Conservation (phyloP, 345 rosid genomes). For the Camelina hispida region DNA sequence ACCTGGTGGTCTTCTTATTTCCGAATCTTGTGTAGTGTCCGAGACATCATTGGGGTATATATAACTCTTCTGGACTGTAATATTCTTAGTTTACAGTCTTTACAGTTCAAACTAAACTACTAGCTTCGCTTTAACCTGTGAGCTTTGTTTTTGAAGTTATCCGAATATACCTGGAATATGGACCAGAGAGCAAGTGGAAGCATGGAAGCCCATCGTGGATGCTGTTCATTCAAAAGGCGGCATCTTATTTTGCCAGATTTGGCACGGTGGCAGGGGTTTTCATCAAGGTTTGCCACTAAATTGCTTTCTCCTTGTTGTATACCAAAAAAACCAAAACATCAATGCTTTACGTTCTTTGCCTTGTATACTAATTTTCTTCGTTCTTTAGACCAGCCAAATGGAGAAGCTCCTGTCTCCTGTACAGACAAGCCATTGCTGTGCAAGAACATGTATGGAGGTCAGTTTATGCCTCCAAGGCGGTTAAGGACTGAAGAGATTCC, state of each 20-base stretch:
- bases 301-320: not conserved
- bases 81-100: not conserved
- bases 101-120: not conserved
- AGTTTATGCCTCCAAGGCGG: constrained; percentile 58
- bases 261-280: constrained; percentile 74
- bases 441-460: constrained; percentile 46
- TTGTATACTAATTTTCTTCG: not conserved
- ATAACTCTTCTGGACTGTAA: not conserved
- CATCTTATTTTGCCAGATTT: constrained; percentile 66
- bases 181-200: constrained; percentile 76
- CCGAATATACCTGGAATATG: constrained; percentile 59
- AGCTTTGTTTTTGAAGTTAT: constrained; percentile 43
- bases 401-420: constrained; percentile 59
- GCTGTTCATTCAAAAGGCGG: constrained; percentile 82
- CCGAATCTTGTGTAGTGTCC: constrained; percentile 61
- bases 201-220: constrained; percentile 77
- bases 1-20: constrained; percentile 61
- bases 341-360: not conserved
- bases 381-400: constrained; percentile 57
- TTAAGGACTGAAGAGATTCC: constrained; percentile 65
- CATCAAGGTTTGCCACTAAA: constrained; percentile 41
- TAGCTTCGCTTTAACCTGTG: not conserved
- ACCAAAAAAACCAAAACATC: too few relatives aligned
- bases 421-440: constrained; percentile 55
- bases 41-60: constrained; percentile 56